Percentiles rank a stretch among this genome's conserved stretches.
Evolutionary conservation across 352 stramenopile species (phyloP).

Genomic region (Globisporangium emineosum): DNA sequence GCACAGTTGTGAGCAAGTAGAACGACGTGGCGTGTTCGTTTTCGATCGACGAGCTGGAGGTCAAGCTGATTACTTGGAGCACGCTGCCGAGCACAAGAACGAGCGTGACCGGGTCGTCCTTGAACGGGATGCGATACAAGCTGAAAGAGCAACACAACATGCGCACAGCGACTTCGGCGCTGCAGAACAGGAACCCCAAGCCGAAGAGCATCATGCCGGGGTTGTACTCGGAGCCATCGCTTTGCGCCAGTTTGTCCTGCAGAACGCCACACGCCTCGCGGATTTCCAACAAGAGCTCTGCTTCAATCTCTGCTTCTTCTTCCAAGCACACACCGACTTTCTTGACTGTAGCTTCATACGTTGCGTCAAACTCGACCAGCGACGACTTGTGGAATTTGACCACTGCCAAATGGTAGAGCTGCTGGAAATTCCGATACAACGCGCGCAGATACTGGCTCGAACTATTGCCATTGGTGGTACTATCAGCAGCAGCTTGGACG

Average conservation of each 20-base stretch:
- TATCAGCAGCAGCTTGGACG: constrained; percentile 27
- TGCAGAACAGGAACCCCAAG: constrained; percentile 34
- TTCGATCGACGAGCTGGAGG: constrained; percentile 85
- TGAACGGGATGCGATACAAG: background rate
- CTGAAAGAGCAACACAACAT: constrained; percentile 13
- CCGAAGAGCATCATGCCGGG: constrained; percentile 31
- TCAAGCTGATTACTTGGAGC: constrained; percentile 59
- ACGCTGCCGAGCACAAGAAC: constrained; percentile 21
- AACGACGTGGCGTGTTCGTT: constrained; percentile 87
- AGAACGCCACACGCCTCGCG: constrained; percentile 39
- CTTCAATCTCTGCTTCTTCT: background rate
- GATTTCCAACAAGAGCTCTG: constrained; percentile 14
- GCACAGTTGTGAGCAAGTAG: constrained; percentile 59
- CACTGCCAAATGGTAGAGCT: constrained; percentile 45
- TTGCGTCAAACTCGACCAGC: constrained; percentile 26
- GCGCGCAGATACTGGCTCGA: constrained; percentile 20
- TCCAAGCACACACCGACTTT: constrained; percentile 17
- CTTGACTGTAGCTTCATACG: constrained; percentile 26
- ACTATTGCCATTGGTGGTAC: background rate
- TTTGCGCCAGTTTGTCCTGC: constrained; percentile 49
- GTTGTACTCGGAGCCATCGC: constrained; percentile 81
- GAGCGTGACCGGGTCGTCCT: background rate
- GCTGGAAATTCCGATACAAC: constrained; percentile 56
- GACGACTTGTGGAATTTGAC: constrained; percentile 44
- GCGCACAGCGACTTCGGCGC: constrained; percentile 15